Evolutionary conservation across 129 eudicot species (phyloP), one percentile per base, ranked within the genome.

Genomic region (Lactuca sativa): DNA sequence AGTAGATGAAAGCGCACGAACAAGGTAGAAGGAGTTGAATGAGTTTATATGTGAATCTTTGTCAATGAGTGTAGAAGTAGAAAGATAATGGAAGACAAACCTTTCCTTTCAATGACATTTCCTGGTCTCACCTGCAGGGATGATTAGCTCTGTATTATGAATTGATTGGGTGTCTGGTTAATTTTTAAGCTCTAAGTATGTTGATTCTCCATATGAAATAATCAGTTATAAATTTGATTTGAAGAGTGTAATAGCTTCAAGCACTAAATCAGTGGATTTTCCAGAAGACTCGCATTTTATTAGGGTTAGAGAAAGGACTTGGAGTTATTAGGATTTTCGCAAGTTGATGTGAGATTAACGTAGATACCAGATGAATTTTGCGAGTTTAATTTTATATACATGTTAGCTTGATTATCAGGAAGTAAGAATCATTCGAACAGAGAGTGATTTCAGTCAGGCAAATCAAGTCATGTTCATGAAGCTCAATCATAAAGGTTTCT

Each of bases 71-170:
- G 70, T 33, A 69, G 31, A 59, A 10, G 66, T 71, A 70, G 30
- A 40, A 48, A 59, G 11, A 41, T 6, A 63, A 21, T 41, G 4
- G 4, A 60, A 57, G 62, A 59, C 81, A n/a, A 77, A 89, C 98
- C 96, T 89, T 81, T 93, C 70, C 95, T 85, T 75, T 93, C 84
- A 74, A 93, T 83, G 59, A 86, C 88, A 49, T 93, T 89, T 74
- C 98, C 98, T 7, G 87, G 79, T 77, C 87, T 86, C 66, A 93
- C 90, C 98, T 92, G 88, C 87, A 78, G 55, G 37, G 70, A 49
- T 65, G n/a, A 52, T 37, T 13, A 37, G 43, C 17, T 33, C 48
- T 21, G 0, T 10, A 59, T 68, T 59, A 67, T 44, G 30, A 47
- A 9, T 47, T 30, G 17, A 9, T 36, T 61, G 9, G 12, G 9